Evolutionary conservation across 1,284 basidiomycete genomes (phyloP), one percentile per base, ranked within the genome.

Genomic region (Pascua sp.): DNA sequence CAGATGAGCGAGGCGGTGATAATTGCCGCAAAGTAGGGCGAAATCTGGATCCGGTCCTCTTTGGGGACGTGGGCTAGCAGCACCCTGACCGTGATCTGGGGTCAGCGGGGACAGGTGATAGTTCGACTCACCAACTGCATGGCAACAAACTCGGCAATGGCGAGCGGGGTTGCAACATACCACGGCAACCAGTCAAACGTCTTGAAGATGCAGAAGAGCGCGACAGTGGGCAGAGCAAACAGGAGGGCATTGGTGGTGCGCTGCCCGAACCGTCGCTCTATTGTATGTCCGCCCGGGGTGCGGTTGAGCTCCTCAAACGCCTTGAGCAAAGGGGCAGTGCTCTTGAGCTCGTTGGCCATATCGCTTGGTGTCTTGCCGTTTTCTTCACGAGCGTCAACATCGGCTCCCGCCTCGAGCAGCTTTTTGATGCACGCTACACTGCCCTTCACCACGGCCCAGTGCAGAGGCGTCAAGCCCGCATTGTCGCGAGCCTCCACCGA

Each of bases 391-490:
- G 87, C 86, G 43, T 82, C 81, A 11, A 97, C 77, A 73, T 93
- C 90, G 1, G 87, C 89, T 0, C 92, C 93, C 15, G 88, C 88
- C 64, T 91, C 87, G 11, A 96, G 78, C 12, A 99, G 79, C 49
- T 88, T 84, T 24, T 88, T 83, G 55, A 98, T 95, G 70, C 91
- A 92, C 13, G 78, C 72, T 53, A 88, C 81, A 70, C 94, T 96
- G 8, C 95, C 96, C 61, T 93, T 86, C 11, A 98, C 95, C n/a
- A 96, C 94, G 1, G 93, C 94, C 96, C 96, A 99, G 73, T 99
- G 96, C 51, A 98, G 81, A 0, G 96, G 91, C 0, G 91, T 86
- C 53, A 99, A 81, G 0, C 93, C 93, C 0, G 84, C 78, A 61
- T 90, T 86, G 72, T 98, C 96, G 42, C 82, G 82, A 5, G 86